Evolutionary conservation across 2,329 filamentous ascomycete species (phyloP).

Genomic region (Epichloe hybrida): DNA sequence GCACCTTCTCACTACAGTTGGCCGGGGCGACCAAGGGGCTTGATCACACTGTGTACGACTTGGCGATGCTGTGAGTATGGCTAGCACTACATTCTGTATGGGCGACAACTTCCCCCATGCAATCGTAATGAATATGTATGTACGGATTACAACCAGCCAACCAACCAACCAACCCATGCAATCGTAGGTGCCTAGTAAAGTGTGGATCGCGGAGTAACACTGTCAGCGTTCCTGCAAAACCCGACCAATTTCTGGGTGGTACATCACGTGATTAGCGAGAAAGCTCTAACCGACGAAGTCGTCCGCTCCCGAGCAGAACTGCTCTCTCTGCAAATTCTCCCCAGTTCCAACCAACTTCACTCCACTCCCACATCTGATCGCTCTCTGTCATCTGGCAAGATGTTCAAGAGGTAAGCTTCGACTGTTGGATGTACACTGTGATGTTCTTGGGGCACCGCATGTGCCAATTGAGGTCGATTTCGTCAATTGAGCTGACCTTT

Average conservation of each 20-base stretch:
- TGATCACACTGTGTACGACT: background rate
- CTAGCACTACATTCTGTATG: background rate
- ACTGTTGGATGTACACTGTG: conserved; percentile 17
- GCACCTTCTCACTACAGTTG: background rate
- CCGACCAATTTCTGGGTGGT: conserved; percentile 16
- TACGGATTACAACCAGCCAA: no score
- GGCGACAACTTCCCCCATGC: no score
- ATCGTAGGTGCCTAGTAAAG: background rate
- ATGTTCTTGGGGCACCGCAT: conserved; percentile 10
- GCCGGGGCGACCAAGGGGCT: background rate
- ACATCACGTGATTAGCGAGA: conserved; percentile 25
- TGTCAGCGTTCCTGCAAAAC: conserved; percentile 4
- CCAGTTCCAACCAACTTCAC: conserved; percentile 37
- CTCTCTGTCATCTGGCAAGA: conserved; percentile 59
- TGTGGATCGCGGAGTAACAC: background rate
- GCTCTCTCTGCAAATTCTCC: conserved; percentile 36
- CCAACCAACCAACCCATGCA: no score
- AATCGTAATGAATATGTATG: no score
- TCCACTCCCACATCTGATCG: conserved; percentile 46
- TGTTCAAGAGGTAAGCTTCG: conserved; percentile 66
- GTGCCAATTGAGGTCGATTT: conserved; percentile 38
- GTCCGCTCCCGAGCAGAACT: conserved; percentile 32
- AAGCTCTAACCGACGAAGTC: conserved; percentile 32
- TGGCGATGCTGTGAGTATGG: background rate
- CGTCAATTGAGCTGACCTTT: conserved; percentile 32